phyloP scores from a whole-genome alignment of 257 asterid genomes.

The Rubia yunnanensis region DNA sequence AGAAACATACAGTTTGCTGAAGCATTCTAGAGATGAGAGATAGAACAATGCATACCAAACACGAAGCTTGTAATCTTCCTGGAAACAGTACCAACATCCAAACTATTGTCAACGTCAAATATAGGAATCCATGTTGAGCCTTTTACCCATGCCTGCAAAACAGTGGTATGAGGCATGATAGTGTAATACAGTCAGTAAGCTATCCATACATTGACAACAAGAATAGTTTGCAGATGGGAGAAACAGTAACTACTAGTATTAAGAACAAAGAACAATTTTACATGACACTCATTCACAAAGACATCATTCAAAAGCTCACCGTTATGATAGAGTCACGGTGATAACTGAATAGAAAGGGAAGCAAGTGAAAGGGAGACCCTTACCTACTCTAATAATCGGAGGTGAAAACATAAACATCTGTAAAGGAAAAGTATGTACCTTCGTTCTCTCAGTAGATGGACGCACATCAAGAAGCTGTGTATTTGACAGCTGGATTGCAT shows the following conservation, averaged over 20 bases:
- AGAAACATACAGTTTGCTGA: background rate
- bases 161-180: conserved; percentile 11
- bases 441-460: conserved; percentile 66
- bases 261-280: background rate
- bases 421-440: conserved; percentile 34
- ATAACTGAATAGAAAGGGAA: background rate
- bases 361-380: background rate
- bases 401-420: background rate
- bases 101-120: conserved; percentile 58
- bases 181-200: background rate
- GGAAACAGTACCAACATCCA: conserved; percentile 62
- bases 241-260: background rate
- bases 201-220: background rate
- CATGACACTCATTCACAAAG: background rate
- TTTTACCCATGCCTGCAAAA: conserved; percentile 84
- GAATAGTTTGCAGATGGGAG: background rate
- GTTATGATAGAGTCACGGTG: conserved; percentile 1
- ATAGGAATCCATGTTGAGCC: conserved; percentile 88
- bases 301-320: background rate
- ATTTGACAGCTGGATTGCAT: conserved; percentile 77
- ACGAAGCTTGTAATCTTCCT: conserved; percentile 60
- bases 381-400: background rate
- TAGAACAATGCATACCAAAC: conserved; percentile 50
- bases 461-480: conserved; percentile 89
- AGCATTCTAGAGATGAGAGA: background rate